Conservation (phyloP, 257 asterid genomes). For the Anisodus tanguticus region DNA sequence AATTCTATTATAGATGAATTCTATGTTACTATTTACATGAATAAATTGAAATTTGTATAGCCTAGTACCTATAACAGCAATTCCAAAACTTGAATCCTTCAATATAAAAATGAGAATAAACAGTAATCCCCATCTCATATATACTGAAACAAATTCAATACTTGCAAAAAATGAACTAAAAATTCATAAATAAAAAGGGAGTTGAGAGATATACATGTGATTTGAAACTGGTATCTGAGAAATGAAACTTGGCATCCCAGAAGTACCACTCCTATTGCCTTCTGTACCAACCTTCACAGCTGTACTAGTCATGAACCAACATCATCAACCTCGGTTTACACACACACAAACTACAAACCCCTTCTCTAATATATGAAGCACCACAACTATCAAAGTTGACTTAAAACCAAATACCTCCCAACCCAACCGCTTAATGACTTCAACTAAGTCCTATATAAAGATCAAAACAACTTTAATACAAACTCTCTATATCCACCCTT, state of each 20-base stretch:
- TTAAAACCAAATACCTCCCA: constrained; percentile 24
- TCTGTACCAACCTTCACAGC: constrained; percentile 56
- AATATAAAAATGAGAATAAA: neutral
- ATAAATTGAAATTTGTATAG: neutral
- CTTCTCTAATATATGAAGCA: constrained; percentile 25
- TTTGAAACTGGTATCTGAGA: constrained; percentile 62
- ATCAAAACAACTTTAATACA: constrained; percentile 38
- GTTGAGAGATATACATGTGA: constrained; percentile 53
- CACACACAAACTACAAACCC: neutral
- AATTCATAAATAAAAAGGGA: neutral
- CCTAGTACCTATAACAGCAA: neutral
- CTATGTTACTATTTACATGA: neutral
- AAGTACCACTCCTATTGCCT: constrained; percentile 45
- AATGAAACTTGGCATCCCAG: constrained; percentile 88
- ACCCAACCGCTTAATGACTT: constrained; percentile 33
- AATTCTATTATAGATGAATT: neutral
- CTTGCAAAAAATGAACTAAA: neutral
- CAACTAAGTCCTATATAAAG: neutral
- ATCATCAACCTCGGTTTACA: constrained; percentile 41
- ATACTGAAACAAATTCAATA: neutral
- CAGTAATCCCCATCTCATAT: neutral
- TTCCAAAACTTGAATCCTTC: neutral
- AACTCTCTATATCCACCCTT: constrained; percentile 30
- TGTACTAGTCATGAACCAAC: constrained; percentile 51
- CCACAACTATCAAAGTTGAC: constrained; percentile 29